Evolutionary conservation across 2,329 filamentous ascomycete genomes (phyloP), one percentile per base, ranked within the genome.

Genomic region (Rutstroemia sp.): DNA sequence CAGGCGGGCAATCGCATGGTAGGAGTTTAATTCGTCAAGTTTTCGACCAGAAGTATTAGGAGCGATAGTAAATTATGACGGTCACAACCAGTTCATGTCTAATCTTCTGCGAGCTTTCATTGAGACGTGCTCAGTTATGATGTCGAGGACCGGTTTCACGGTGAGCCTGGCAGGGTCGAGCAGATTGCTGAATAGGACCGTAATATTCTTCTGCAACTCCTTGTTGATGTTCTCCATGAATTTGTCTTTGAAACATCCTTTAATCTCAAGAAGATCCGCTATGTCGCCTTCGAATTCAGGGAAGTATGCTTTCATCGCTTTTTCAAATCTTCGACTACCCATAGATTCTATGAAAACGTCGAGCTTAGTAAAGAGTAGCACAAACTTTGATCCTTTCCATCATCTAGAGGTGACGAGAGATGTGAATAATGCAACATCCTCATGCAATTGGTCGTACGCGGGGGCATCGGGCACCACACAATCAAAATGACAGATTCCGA

Each of bases 311-410:
- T 39, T 36, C 10, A 50, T 21, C 3, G 45, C 12, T n/a, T 23
- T 9, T 23, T 25, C 9, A 23, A 48, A 48, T 7, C 4, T n/a
- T 16, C 5, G 6, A 23, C 8, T 34, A 14, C 16, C 4, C 45
- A 56, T 42, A 19, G 12, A 30, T 60, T 61, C 14, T 51, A 60
- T 54, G 16, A 50, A 25, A 23, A 36, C 30, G 21, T 39, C 48
- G 38, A 50, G n/a, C 48, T 50, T 50, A 17, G 48, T 50, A 12
- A 50, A 50, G 5, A 50, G n/a, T 9, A 50, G 23, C 9, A 50
- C 19, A 17, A 14, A 50, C n/a, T 50, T 36, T 4, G 48, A 12
- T 6, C 17, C 17, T 12, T 12, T 7, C 30, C 27, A 39, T 17
- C 7, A 1, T 36, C 3, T 1, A 44, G 4, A 16, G 3, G 2